Base-by-base conservation (phyloP, 129 eudicot genomes). In the Escallonia herrerae region DNA sequence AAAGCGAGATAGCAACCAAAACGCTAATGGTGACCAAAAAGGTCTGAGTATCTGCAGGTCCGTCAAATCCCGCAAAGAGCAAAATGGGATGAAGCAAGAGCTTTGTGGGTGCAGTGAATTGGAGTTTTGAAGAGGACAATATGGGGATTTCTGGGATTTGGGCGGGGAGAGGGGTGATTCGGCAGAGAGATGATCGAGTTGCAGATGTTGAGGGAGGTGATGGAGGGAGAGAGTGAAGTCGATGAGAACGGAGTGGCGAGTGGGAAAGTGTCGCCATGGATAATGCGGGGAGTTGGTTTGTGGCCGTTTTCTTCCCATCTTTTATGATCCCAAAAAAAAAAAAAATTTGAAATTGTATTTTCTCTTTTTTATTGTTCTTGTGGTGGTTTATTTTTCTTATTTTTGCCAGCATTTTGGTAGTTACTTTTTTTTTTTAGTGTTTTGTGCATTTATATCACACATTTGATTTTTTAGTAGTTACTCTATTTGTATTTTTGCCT, bases 11-110 rank as follows among this genome's bases (percentile, higher is more conserved):
- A 12, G 99, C 96, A 52, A 69, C 87, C 65, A 93, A 71, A 37
- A 91, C 95, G 53, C 97, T 91, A 22, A 81, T 77, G 39, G 91
- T 87, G 47, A 76, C 89, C 56, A 93, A 83, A 65, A 93, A 84
- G 2, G 96, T 89, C 67, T 93, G 99, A 5, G 96, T 93, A 69
- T 93, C 96, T 70, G 86, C 62, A 74, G 85, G 80, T 45, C 81
- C 70, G 22, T 89, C 86, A 11, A 89, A 63, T 2, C 85, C 82
- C 64, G 69, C 51, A 62, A 85, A 82, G 38, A 93, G 75, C 50
- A 93, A 82, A 81, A 91, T 67, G 60, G 96, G 97, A 8, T 76
- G 71, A 5, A 72, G 60, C 43, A 54, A 56, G 50, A 76, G 68
- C 45, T 70, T 54, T 45, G 77, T 47, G 72, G 70, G 15, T 13